These are phyloP conservation scores for Salix exigua DNA, from an alignment of 345 rosid genomes.

Conservation along the genomic window DNA sequence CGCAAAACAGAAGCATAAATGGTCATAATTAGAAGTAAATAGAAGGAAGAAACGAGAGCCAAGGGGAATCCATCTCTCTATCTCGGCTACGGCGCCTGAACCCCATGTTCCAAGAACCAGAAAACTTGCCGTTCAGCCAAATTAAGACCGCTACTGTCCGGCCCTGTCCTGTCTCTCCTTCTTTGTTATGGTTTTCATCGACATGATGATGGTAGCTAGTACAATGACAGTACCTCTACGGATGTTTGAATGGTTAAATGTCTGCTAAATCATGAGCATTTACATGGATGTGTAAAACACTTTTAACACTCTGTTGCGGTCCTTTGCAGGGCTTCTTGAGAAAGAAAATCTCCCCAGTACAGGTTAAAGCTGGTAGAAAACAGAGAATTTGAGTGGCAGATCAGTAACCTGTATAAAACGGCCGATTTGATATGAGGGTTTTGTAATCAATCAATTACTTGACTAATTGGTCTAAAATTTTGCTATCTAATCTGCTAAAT, in stretches of 20 bases:
- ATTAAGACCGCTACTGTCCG: constrained; percentile 12
- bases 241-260: neutral
- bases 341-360: neutral
- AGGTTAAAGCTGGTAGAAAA: neutral
- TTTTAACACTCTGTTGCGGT: neutral
- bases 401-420: neutral
- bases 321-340: neutral
- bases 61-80: neutral
- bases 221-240: neutral
- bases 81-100: neutral
- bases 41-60: neutral
- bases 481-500: neutral
- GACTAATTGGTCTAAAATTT: neutral
- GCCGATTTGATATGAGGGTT: neutral
- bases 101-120: constrained; percentile 18
- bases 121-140: neutral
- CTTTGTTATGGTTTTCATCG: neutral
- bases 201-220: neutral
- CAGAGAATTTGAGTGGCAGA: neutral
- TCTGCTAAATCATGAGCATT: neutral
- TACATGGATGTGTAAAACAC: neutral
- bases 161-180: neutral
- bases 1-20: neutral
- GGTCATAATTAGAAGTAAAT: neutral
- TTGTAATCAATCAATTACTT: neutral